Base-by-base conservation (phyloP, 371 early-diverging fungal genomes). In the Massospora cicadina region DNA sequence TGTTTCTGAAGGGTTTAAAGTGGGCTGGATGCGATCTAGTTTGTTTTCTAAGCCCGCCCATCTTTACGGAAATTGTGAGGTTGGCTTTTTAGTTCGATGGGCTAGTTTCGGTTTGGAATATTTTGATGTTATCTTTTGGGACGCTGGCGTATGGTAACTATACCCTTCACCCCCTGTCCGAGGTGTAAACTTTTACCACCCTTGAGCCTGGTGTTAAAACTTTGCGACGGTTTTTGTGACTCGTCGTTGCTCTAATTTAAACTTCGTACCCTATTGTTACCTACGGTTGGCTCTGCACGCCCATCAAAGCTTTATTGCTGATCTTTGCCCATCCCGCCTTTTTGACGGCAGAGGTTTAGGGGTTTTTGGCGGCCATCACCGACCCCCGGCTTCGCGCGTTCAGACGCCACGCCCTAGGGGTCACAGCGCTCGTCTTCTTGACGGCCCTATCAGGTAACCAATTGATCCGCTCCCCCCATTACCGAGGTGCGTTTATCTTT, bases 371-470 rank as follows among this genome's bases (percentile, higher is more conserved):
- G 31, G 68, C 79, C 67, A 67, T 81, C 54, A 64, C 72, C 56
- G 80, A 79, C 60, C 85, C 87, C 29, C 65, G 69, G 13, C 63
- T 86, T 26, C 74, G 74, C 33, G 76, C 79, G 2, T 83, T 84
- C 74, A 80, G 83, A 58, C 77, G 77, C 32, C 73, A 71, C 23
- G 77, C 86, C 1, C 77, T 82, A 56, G 79, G 77, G 32, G 69
- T 84, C 28, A 80, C 85, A 2, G 76, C 73, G 26, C 76, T 94
- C 24, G 80, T 90, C 59, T 84, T 93, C 66, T 56, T 88, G n/a
- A 95, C 96, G 2, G 90, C 89, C 30, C 73, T 96, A 67, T 86
- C 92, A 0, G 93, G 90, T 71, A 63, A 60, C 7, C 54, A 33
- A 24, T 57, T 2, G 65, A 24, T 10, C 21, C 25, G 17, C 32